A percentile compares a stretch with the other conserved stretches of the same genome.
phyloP scores from a whole-genome alignment of 148 eudicot genomes.

The Amaranthus hypochondriacus region DNA sequence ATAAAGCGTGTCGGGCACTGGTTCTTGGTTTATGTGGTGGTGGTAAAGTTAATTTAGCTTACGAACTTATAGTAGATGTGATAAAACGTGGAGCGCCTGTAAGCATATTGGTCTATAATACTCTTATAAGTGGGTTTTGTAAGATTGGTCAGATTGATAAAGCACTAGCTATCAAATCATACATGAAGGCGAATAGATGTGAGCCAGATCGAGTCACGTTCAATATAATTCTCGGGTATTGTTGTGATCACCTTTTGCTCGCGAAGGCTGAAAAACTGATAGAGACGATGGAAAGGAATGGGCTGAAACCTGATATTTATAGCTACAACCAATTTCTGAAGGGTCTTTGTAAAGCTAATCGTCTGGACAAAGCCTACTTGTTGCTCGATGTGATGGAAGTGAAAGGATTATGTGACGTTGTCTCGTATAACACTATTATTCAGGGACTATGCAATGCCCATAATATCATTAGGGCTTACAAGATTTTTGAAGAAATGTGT shows the following conservation, averaged over 20 bases:
- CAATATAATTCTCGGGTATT: slow-evolving; percentile 73
- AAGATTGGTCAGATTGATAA: slow-evolving; percentile 64
- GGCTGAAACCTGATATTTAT: slow-evolving; percentile 57
- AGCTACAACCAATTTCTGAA: slow-evolving; percentile 89
- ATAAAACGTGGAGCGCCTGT: slow-evolving; percentile 53
- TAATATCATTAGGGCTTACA: slow-evolving; percentile 48
- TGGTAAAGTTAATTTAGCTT: slow-evolving; percentile 91
- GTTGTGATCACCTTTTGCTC: slow-evolving; percentile 70
- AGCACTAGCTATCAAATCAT: slow-evolving; percentile 61
- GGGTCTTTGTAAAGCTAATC: slow-evolving; percentile 86
- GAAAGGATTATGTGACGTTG: slow-evolving; percentile 69
- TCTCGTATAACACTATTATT: slow-evolving; percentile 82
- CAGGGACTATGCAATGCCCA: slow-evolving; percentile 50
- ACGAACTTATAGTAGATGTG: slow-evolving; percentile 65
- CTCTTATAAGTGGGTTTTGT: slow-evolving; percentile 83
- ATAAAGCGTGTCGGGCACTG: slow-evolving; percentile 73
- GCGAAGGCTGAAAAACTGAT: slow-evolving; percentile 78
- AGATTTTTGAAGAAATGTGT: slow-evolving; percentile 73
- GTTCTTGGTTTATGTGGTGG: slow-evolving; percentile 71
- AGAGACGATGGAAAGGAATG: slow-evolving; percentile 57
- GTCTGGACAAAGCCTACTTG: slow-evolving; percentile 70
- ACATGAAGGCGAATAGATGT: slow-evolving; percentile 75
- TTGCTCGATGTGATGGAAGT: slow-evolving; percentile 69
- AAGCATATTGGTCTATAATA: slow-evolving; percentile 53
- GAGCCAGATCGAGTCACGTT: slow-evolving; percentile 79